A percentile compares a stretch with the other conserved stretches of the same genome.
phyloP scores from a whole-genome alignment of 2,329 filamentous ascomycete species.

The Neofusicoccum sp. region DNA sequence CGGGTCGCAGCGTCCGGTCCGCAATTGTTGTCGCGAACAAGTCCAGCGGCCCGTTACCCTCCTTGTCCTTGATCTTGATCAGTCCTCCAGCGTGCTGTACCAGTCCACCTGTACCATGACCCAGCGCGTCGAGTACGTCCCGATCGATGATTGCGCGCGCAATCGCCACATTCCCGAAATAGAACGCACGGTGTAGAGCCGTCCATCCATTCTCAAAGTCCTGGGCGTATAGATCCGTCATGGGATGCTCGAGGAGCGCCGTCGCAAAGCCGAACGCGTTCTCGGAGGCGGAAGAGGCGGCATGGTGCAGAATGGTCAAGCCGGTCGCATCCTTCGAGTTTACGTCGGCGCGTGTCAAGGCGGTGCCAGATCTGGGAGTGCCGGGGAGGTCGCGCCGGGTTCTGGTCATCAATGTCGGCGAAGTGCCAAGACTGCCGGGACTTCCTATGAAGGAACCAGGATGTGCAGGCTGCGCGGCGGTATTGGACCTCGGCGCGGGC shows the following conservation, averaged over 20 bases:
- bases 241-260: constrained; percentile 78
- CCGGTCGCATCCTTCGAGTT: constrained; percentile 84
- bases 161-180: constrained; percentile 84
- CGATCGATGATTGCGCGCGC: constrained; percentile 80
- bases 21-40: constrained; percentile 87
- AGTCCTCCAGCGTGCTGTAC: constrained; percentile 69
- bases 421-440: constrained; percentile 50
- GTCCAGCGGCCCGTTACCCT: constrained; percentile 93
- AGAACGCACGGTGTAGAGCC: constrained; percentile 85
- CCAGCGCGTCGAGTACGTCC: constrained; percentile 68
- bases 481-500: constrained; percentile 52
- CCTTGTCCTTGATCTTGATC: constrained; percentile 93
- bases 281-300: constrained; percentile 72
- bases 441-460: constrained; percentile 34
- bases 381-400: constrained; percentile 37
- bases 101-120: constrained; percentile 62
- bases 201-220: constrained; percentile 97
- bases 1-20: constrained; percentile 63
- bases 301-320: constrained; percentile 81
- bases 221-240: constrained; percentile 82
- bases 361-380: constrained; percentile 28
- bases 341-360: constrained; percentile 67
- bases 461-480: neutral
- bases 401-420: constrained; percentile 45
- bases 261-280: constrained; percentile 74